Conservation (phyloP, 371 early-diverging fungal species). For the Quaeritorhiza haematococci region DNA sequence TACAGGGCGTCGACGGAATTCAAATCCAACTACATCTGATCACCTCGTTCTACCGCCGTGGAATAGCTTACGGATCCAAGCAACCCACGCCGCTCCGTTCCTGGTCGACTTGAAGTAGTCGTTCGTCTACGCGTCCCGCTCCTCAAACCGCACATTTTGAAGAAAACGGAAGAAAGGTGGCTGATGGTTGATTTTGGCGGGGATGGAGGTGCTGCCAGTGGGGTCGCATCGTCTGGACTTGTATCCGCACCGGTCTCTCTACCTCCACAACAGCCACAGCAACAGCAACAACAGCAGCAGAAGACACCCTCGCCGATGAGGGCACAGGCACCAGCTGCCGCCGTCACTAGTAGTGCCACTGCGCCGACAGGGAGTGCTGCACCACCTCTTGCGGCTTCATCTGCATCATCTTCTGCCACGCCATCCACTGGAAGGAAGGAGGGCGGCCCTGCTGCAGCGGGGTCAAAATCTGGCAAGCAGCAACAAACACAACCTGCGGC, state of each 20-base stretch:
- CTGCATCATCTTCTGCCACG: slow-evolving; percentile 14
- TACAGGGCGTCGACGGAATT: background rate
- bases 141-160: slow-evolving; percentile 52
- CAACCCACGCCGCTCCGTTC: slow-evolving; percentile 57
- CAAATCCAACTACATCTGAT: background rate
- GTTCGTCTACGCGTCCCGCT: slow-evolving; percentile 66
- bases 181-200: slow-evolving; percentile 52
- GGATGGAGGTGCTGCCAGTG: no score
- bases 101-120: slow-evolving; percentile 64
- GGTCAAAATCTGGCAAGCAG: no score
- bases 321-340: slow-evolving; percentile 3
- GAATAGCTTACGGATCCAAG: slow-evolving; percentile 54
- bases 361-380: slow-evolving; percentile 1
- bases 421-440: no score
- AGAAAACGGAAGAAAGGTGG: slow-evolving; percentile 64
- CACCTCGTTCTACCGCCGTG: no score
- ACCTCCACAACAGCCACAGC: slow-evolving; percentile 9
- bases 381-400: background rate
- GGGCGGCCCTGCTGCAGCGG: no score
- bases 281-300: slow-evolving; percentile 11
- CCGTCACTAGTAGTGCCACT: slow-evolving; percentile 7
- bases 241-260: background rate
- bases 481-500: no score
- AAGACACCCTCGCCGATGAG: slow-evolving; percentile 4
- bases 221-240: background rate